Base-by-base conservation (phyloP, 2,329 filamentous ascomycete genomes). In the Aureobasidium musti region DNA sequence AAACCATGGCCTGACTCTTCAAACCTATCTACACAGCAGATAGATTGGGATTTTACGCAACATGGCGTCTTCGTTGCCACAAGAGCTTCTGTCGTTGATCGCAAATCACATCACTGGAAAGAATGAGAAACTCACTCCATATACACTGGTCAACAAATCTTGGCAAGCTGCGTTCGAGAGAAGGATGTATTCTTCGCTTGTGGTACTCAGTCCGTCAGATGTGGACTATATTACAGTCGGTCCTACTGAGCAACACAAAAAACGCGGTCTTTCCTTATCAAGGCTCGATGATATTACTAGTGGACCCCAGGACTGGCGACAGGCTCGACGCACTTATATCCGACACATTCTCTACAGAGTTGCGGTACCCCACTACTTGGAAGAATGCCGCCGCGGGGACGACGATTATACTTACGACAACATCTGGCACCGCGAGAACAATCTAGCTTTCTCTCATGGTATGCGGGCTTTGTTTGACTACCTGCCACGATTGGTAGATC, bases 61-160 rank as follows among this genome's bases (percentile, higher is more conserved):
- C 1, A 56, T 56, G 53, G n/a, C 21, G 0, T 2, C 21, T 1
- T 28, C 10, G 2, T 10, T 56, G 19, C 53, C 53, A 21, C 35
- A 39, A 10, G 53, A 56, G 35, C 11, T 56, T 5, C 7, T 56
- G 33, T 19, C 21, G 1, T 19, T 28, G 10, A 41, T 28, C 5
- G 21, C 13, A n/a, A 11, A 6, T 17, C 33, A 56, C 8, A 2
- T 41, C 10, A 5, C 10, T 7, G 35, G n/a, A 39, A 6, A 56
- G n/a, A 13, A 41, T 5, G 54, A 30, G 1, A 59, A 30, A 23
- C 37, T 59, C 3, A 59, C 39, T 11, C 39, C 39, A 11, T 59
- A 45, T n/a, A 35, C 56, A 30, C 39, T 59, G 21, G 56, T 47
- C n/a, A 47, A 47, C 39, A 59, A 47, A 33, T 45, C 39, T 10